phyloP scores from a whole-genome alignment of 768 basidiomycete species.

The Butyriboletus loyo region DNA sequence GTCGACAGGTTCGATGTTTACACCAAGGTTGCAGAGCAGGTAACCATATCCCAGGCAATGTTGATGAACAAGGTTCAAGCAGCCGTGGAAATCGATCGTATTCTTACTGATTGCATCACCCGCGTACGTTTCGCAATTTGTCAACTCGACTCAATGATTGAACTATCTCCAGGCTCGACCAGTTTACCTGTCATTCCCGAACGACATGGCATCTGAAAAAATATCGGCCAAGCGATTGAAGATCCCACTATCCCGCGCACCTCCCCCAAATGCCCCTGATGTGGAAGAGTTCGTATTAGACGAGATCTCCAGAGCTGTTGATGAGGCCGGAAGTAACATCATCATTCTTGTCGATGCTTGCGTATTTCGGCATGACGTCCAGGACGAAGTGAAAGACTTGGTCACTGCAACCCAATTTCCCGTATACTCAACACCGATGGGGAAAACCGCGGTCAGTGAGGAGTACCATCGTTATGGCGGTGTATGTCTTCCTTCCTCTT shows the following conservation, averaged over 20 bases:
- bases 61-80: conserved; percentile 55
- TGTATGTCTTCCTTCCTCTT: conserved; percentile 41
- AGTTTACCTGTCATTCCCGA: conserved; percentile 84
- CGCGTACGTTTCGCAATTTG: conserved; percentile 33
- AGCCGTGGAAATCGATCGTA: conserved; percentile 70
- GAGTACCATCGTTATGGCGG: conserved; percentile 73
- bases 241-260: conserved; percentile 50
- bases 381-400: conserved; percentile 60
- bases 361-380: conserved; percentile 66
- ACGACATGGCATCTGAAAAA: conserved; percentile 69
- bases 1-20: conserved; percentile 75
- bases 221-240: conserved; percentile 64
- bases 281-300: conserved; percentile 70
- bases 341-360: conserved; percentile 83
- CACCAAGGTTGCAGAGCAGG: conserved; percentile 66
- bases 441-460: conserved; percentile 75
- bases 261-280: conserved; percentile 51
- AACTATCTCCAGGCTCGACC: conserved; percentile 60
- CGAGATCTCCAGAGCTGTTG: conserved; percentile 63
- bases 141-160: not conserved
- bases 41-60: conserved; percentile 66
- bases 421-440: conserved; percentile 77
- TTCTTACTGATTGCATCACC: conserved; percentile 67
- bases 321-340: conserved; percentile 56
- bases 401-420: conserved; percentile 64